A percentile compares a stretch with the other conserved stretches of the same genome.
Evolutionary conservation across 2,329 filamentous ascomycete species (phyloP).

Genomic region (Aspergillus hiratsukae): DNA sequence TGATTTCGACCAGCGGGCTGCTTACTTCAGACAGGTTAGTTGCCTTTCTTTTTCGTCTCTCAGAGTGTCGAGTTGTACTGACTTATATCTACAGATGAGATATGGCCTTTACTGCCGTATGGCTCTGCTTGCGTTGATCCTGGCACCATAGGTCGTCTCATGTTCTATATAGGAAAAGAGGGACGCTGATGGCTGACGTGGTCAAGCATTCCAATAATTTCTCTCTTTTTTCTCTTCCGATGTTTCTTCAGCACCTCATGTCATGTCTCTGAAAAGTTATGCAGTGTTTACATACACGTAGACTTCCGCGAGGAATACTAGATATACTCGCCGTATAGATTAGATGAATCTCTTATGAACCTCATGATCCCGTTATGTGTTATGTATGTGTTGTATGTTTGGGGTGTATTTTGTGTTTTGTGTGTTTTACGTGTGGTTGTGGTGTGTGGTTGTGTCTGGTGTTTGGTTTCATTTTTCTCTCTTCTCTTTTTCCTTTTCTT

Average conservation of each 20-base stretch:
- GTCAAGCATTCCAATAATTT: constrained; percentile 12
- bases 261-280: constrained; percentile 26
- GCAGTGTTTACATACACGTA: constrained; percentile 30
- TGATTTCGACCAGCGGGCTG: constrained; percentile 92
- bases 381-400: constrained; percentile 24
- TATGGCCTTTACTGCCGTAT: constrained; percentile 98
- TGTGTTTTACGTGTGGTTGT: constrained; percentile 17
- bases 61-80: constrained; percentile 30
- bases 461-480: constrained; percentile 16
- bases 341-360: constrained; percentile 36
- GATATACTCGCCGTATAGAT: constrained; percentile 30
- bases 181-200: constrained; percentile 8
- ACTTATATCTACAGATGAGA: constrained; percentile 67
- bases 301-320: constrained; percentile 22
- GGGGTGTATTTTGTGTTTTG: constrained; percentile 21
- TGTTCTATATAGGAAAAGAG: constrained; percentile 13
- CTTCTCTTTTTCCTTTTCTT: constrained; percentile 4
- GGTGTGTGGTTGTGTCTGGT: constrained; percentile 15
- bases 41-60: background rate
- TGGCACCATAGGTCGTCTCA: constrained; percentile 51
- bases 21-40: constrained; percentile 98
- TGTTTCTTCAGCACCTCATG: constrained; percentile 12
- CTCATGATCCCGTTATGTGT: constrained; percentile 28
- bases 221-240: constrained; percentile 19
- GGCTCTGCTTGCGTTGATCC: constrained; percentile 90